phyloP scores from a whole-genome alignment of 75 land plant genomes.

The Pinus taeda region DNA sequence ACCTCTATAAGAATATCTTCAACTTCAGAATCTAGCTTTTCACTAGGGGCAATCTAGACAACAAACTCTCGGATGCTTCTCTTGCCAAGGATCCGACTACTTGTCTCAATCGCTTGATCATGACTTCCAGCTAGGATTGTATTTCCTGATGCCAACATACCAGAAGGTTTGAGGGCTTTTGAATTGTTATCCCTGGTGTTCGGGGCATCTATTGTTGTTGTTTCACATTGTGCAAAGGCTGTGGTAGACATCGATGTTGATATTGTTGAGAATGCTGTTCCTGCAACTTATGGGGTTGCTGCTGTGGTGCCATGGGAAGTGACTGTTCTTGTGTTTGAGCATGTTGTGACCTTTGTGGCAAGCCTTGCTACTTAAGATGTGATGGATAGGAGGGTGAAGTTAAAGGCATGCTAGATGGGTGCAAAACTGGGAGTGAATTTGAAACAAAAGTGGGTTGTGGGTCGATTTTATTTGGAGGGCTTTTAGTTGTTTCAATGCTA shows the following conservation, averaged over 20 bases:
- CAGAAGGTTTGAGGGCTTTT: conserved; percentile 34
- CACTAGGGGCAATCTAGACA: conserved; percentile 62
- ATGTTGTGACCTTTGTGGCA: conserved; percentile 38
- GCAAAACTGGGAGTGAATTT: not conserved
- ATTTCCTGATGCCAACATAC: conserved; percentile 16
- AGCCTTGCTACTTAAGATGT: conserved; percentile 17
- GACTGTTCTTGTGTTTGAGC: conserved; percentile 28
- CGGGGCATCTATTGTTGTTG: conserved; percentile 41
- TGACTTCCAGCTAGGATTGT: conserved; percentile 6
- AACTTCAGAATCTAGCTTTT: conserved; percentile 83
- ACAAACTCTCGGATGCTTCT: conserved; percentile 80
- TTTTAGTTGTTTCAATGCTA: no score
- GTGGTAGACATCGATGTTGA: conserved; percentile 30
- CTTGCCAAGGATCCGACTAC: conserved; percentile 65
- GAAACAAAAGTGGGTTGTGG: no score
- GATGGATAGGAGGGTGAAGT: conserved; percentile 22
- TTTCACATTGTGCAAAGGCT: conserved; percentile 12
- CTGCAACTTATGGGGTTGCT: conserved; percentile 19
- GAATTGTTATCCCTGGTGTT: conserved; percentile 22
- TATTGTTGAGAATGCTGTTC: conserved; percentile 24
- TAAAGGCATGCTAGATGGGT: conserved; percentile 20
- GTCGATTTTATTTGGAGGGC: no score
- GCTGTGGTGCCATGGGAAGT: conserved; percentile 6
- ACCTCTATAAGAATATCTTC: conserved; percentile 85
- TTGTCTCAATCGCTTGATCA: conserved; percentile 38